Conservation (phyloP, 192 early-diverging fungal species). For the Anaeromyces robustus region DNA sequence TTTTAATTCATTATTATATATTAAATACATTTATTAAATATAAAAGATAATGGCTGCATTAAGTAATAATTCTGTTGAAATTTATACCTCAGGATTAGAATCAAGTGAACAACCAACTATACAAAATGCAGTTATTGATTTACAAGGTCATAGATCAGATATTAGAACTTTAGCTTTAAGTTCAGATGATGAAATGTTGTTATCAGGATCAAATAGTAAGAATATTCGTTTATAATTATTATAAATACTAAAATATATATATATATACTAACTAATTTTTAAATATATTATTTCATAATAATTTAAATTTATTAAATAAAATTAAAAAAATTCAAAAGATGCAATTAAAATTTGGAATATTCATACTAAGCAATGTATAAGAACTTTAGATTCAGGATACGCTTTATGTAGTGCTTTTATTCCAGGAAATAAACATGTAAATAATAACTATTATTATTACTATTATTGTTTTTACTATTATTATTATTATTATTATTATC, state of each 20-base stretch:
- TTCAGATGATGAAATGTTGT: conserved; percentile 71
- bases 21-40: conserved; percentile 10
- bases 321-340: conserved; percentile 13
- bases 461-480: no score
- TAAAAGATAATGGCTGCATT: conserved; percentile 51
- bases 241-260: not conserved
- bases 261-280: no score
- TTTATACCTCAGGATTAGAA: conserved; percentile 56
- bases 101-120: conserved; percentile 40
- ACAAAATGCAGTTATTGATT: conserved; percentile 53
- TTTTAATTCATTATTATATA: conserved; percentile 8
- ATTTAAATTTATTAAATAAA: not conserved
- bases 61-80: conserved; percentile 70
- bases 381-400: conserved; percentile 80
- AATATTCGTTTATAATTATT: not conserved
- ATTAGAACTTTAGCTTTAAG: conserved; percentile 78
- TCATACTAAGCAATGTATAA: conserved; percentile 62
- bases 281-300: no score
- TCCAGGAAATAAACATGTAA: conserved; percentile 69
- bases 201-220: conserved; percentile 67
- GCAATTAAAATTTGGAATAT: conserved; percentile 83
- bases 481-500: no score
- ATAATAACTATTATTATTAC: no score
- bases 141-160: conserved; percentile 80
- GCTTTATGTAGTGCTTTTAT: conserved; percentile 86